Percentiles rank a stretch among this genome's conserved stretches.
phyloP scores from a whole-genome alignment of 192 early-diverging fungal species.

The Jimgerdemannia lactiflua region DNA sequence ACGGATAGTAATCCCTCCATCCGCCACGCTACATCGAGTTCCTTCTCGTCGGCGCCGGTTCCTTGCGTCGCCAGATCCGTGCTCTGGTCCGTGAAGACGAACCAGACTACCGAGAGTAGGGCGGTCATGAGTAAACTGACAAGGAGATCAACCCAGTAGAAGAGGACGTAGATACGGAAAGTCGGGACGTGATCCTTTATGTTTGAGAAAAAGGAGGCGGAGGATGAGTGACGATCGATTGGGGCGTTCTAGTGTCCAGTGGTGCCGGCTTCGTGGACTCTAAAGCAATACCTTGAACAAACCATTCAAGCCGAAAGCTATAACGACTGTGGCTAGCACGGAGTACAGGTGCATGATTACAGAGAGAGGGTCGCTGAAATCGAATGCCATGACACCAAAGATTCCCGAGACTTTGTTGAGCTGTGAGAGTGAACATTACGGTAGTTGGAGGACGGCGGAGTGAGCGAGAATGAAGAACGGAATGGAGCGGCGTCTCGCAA shows the following conservation, averaged over 20 bases:
- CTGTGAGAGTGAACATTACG: constrained; percentile 7
- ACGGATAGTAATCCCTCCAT: background rate
- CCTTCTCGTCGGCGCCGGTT: background rate
- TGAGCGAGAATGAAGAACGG: background rate
- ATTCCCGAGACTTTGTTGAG: constrained; percentile 35
- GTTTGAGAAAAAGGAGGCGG: background rate
- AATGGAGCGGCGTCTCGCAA: background rate
- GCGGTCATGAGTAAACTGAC: constrained; percentile 18
- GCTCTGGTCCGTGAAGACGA: constrained; percentile 31
- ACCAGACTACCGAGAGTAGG: constrained; percentile 27
- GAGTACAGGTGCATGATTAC: constrained; percentile 25
- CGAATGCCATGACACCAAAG: constrained; percentile 29
- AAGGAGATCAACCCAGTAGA: constrained; percentile 34
- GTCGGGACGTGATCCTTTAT: constrained; percentile 5
- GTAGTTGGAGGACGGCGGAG: background rate
- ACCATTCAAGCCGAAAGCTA: constrained; percentile 21
- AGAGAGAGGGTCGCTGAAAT: constrained; percentile 19
- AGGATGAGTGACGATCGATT: background rate
- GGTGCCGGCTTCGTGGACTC: background rate
- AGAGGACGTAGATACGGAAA: constrained; percentile 23
- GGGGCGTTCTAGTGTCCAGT: too few species aligned
- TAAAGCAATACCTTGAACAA: constrained; percentile 14
- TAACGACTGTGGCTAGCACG: constrained; percentile 17
- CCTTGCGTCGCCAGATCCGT: background rate
- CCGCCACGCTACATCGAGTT: background rate